A percentile compares a stretch with the other conserved stretches of the same genome.
Evolutionary conservation across 2,329 filamentous ascomycete genomes (phyloP).

Genomic region (Colletotrichum viniferum): DNA sequence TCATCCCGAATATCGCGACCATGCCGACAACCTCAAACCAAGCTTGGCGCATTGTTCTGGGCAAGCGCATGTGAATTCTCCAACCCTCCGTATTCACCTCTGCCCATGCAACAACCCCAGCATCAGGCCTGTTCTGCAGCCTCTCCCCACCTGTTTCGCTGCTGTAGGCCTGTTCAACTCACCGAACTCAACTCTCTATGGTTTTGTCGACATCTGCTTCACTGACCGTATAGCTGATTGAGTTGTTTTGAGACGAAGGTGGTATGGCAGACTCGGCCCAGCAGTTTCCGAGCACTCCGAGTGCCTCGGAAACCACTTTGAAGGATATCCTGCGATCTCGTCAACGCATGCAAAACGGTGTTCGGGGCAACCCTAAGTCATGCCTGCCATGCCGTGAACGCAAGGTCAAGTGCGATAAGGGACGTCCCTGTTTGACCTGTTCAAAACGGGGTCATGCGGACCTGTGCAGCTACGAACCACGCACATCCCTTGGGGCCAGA

Average conservation of each 20-base stretch:
- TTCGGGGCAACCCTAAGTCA: not conserved
- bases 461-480: not conserved
- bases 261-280: not conserved
- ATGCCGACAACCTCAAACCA: not conserved
- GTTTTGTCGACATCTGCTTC: not conserved
- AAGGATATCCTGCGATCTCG: not conserved
- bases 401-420: not conserved
- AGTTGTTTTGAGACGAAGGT: not conserved
- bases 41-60: not conserved
- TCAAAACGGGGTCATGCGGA: not conserved
- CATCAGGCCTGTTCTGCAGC: not conserved
- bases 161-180: not conserved
- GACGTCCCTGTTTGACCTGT: not conserved
- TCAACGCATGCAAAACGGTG: not conserved
- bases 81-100: not conserved
- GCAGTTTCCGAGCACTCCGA: not conserved
- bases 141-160: not conserved
- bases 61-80: fast-evolving
- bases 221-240: fast-evolving
- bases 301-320: not conserved
- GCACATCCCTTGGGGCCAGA: not conserved
- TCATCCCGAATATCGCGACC: not conserved
- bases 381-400: not conserved
- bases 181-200: not conserved
- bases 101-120: not conserved